Evolutionary conservation across 176 grass and related monocot species (phyloP).

Genomic region (Lolium rigidum): DNA sequence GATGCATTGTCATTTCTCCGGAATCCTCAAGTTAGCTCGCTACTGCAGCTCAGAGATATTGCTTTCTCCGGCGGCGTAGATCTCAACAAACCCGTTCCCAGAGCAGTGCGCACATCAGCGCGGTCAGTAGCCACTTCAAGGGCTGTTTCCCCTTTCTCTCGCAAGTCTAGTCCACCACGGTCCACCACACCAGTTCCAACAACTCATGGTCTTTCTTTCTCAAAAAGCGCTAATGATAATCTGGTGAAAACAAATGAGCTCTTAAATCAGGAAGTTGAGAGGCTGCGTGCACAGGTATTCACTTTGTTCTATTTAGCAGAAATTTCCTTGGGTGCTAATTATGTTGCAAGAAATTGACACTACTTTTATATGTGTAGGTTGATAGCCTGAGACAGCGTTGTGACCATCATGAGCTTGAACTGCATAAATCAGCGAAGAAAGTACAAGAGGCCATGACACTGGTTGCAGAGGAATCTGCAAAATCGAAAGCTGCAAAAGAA

Average conservation of each 20-base stretch:
- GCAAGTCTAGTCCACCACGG: slow-evolving; percentile 79
- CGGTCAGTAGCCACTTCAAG: slow-evolving; percentile 77
- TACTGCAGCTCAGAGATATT: slow-evolving; percentile 80
- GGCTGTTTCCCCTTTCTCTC: slow-evolving; percentile 92
- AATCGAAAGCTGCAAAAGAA: slow-evolving; percentile 98
- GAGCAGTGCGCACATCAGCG: slow-evolving; percentile 53
- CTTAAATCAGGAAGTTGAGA: slow-evolving; percentile 87
- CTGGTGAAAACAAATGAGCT: slow-evolving; percentile 85
- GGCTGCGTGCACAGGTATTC: slow-evolving; percentile 72
- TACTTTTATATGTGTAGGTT: slow-evolving; percentile 60
- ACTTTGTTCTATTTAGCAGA: slow-evolving; percentile 5
- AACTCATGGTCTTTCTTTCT: slow-evolving; percentile 79
- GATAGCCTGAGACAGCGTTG: slow-evolving; percentile 77
- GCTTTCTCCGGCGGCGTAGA: slow-evolving; percentile 64
- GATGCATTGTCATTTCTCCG: slow-evolving; percentile 65
- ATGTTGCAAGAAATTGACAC: slow-evolving; percentile 4
- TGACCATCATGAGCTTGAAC: slow-evolving; percentile 80
- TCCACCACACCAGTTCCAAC: slow-evolving; percentile 85
- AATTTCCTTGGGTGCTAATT: slow-evolving; percentile 22
- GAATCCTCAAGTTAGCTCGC: slow-evolving; percentile 67
- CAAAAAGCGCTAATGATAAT: slow-evolving; percentile 77
- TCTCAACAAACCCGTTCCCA: slow-evolving; percentile 62
- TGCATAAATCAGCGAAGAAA: slow-evolving; percentile 81
- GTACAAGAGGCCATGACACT: slow-evolving; percentile 75
- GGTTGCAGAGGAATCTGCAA: slow-evolving; percentile 88